A percentile compares a stretch with the other conserved stretches of the same genome.
These are phyloP conservation scores for Helminthosporium solani DNA, from an alignment of 2,329 filamentous ascomycete species.

Conservation along the genomic window DNA sequence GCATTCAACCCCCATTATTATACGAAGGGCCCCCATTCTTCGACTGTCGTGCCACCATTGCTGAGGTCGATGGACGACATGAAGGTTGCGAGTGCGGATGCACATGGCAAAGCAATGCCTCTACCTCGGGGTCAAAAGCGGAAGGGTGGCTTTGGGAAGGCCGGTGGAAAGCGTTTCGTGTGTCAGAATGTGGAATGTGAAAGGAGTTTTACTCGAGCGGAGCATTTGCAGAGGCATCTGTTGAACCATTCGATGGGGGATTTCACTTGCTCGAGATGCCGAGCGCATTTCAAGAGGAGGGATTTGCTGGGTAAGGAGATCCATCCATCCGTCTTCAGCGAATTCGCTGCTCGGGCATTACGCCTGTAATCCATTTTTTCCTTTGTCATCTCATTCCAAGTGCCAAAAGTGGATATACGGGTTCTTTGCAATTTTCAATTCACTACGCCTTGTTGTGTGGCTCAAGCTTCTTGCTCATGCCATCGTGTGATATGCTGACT, in stretches of 20 bases:
- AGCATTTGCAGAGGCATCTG: constrained; percentile 94
- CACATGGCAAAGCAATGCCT: constrained; percentile 20
- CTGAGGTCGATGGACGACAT: not conserved
- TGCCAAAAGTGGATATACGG: constrained; percentile 17
- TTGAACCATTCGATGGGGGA: constrained; percentile 71
- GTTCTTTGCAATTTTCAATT: not conserved
- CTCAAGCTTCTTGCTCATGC: not conserved
- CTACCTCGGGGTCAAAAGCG: constrained; percentile 66
- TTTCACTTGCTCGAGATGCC: constrained; percentile 59
- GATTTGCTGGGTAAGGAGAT: constrained; percentile 56
- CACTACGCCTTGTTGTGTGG: not conserved
- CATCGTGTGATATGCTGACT: constrained; percentile 10
- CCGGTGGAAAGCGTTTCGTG: constrained; percentile 55
- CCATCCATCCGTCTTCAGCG: constrained; percentile 3
- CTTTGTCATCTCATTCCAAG: not conserved
- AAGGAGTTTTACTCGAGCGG: constrained; percentile 91
- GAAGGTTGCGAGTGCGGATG: constrained; percentile 13
- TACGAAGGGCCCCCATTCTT: constrained; percentile 31
- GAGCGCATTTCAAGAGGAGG: constrained; percentile 61
- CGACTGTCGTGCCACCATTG: constrained; percentile 10
- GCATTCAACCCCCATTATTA: constrained; percentile 28
- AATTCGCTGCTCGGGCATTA: not conserved
- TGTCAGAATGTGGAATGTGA: constrained; percentile 83
- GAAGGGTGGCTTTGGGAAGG: constrained; percentile 48
- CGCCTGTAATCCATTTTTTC: constrained; percentile 15